phyloP scores from a whole-genome alignment of 2,329 filamentous ascomycete species.

The Phialophora tarda region DNA sequence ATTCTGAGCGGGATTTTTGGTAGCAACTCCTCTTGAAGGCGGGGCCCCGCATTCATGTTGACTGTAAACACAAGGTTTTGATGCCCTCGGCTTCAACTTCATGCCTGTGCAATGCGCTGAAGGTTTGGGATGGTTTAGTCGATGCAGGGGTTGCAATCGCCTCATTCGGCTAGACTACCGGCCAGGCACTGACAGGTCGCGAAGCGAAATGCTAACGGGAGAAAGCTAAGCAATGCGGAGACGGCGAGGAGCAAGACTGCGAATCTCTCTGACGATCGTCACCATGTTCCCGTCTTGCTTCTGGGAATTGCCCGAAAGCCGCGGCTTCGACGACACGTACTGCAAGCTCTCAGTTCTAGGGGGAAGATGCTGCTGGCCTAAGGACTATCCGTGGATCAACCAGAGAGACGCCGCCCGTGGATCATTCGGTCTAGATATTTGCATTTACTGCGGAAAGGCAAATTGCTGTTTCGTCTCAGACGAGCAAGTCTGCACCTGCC shows the following conservation, averaged over 20 bases:
- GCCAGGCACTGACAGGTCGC: not conserved
- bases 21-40: not conserved
- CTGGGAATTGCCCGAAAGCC: no score
- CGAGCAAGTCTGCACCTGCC: not conserved
- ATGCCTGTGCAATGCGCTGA: not conserved
- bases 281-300: no score
- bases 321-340: no score
- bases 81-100: not conserved
- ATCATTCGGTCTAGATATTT: not conserved
- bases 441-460: not conserved
- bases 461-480: not conserved
- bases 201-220: no score
- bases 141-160: not conserved
- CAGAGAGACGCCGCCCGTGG: no score
- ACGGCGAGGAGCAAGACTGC: not conserved
- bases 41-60: not conserved
- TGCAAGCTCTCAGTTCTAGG: no score
- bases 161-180: slow-evolving; percentile 4
- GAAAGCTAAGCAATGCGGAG: not conserved
- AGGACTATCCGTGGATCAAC: no score
- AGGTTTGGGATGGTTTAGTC: not conserved
- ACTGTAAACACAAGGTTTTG: not conserved
- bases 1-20: not conserved
- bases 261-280: not conserved
- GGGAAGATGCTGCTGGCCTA: no score